A percentile compares a stretch with the other conserved stretches of the same genome.
Conservation (phyloP, 495 filamentous ascomycete genomes). For the Astrothelium subdiscretum region DNA sequence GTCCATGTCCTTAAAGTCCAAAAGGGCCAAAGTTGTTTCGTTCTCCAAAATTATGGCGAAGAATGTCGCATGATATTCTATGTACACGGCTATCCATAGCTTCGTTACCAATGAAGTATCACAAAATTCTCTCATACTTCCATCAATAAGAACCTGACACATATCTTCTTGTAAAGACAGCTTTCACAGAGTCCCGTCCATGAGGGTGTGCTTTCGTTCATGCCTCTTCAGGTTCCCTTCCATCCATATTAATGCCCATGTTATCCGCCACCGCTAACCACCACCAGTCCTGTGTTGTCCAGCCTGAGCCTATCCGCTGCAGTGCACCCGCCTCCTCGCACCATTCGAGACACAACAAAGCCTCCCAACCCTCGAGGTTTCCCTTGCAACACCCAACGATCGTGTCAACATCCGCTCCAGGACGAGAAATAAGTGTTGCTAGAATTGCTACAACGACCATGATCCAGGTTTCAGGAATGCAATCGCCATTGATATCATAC, state of each 20-base stretch:
- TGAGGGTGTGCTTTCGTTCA: too few species aligned
- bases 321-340: neutral
- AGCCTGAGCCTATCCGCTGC: neutral
- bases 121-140: too few species aligned
- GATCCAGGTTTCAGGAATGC: slow-evolving; percentile 54
- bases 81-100: too few species aligned
- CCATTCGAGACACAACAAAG: neutral
- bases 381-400: neutral
- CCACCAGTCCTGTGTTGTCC: neutral
- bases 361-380: neutral
- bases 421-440: neutral
- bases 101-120: too few species aligned
- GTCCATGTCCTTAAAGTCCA: too few species aligned
- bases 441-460: slow-evolving; percentile 33
- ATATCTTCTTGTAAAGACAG: too few species aligned
- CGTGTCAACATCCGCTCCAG: neutral
- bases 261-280: neutral
- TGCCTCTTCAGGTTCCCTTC: neutral
- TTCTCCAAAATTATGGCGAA: too few species aligned
- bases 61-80: too few species aligned
- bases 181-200: too few species aligned
- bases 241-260: neutral
- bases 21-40: too few species aligned
- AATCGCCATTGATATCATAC: slow-evolving; percentile 60
- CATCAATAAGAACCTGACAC: too few species aligned